phyloP scores from a whole-genome alignment of 2,329 filamentous ascomycete species.

The Hyphodiscus sp. region DNA sequence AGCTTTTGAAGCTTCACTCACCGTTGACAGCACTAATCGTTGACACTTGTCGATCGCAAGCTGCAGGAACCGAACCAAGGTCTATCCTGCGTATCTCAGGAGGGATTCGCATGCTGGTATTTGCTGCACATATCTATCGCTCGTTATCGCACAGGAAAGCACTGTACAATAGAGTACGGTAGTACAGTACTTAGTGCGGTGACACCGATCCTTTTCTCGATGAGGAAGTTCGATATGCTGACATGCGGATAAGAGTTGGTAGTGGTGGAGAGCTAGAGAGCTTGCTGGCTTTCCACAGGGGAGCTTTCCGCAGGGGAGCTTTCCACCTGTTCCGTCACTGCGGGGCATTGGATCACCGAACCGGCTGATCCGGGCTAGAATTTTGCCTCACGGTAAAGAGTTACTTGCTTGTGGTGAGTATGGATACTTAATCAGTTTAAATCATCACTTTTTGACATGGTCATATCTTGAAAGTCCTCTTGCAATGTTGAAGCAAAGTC shows the following conservation, averaged over 20 bases:
- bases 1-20: not conserved
- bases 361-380: too few relatives aligned
- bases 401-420: too few relatives aligned
- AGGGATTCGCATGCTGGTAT: not conserved
- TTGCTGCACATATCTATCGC: not conserved
- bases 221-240: not conserved
- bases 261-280: too few relatives aligned
- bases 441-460: too few relatives aligned
- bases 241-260: not conserved
- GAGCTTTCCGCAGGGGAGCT: too few relatives aligned
- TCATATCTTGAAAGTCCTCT: too few relatives aligned
- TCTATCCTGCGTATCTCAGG: not conserved
- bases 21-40: not conserved
- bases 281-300: not conserved
- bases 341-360: too few relatives aligned
- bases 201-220: not conserved
- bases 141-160: not conserved
- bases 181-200: not conserved
- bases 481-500: too few relatives aligned
- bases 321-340: too few relatives aligned
- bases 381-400: too few relatives aligned
- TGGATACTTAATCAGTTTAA: too few relatives aligned
- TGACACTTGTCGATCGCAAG: not conserved
- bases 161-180: too few relatives aligned
- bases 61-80: not conserved